Base-by-base conservation (phyloP, 345 rosid genomes). In the Acer yangbiense region DNA sequence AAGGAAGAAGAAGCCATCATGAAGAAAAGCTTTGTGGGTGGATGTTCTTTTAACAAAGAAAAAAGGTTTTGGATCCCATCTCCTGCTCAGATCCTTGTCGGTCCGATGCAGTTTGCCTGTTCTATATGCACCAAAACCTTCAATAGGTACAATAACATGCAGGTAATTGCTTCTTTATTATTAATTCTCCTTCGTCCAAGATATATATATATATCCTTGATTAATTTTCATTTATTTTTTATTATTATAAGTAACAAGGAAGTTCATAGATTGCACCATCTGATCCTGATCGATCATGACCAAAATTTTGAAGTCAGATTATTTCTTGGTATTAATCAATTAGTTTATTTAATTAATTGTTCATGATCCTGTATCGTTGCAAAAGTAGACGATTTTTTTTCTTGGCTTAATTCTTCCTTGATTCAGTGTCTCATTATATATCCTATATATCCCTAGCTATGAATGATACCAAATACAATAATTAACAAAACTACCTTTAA, bases 61-160 rank as follows among this genome's bases (percentile, higher is more conserved):
- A 83, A 79, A 48, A 89, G 97, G 88, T 92, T 92, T 81, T 92
- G 94, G 97, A 90, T 92, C 83, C 97, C 97, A 71, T 90, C 93
- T 58, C 90, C 93, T 35, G 84, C 94, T 18, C 97, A 92, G 86
- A 92, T 92, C 79, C 91, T 89, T 23, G 91, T 90, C 11, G 97
- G 97, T 1, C 94, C 97, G 44, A 90, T 92, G 97, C 97, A 90
- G 66, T 92, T 90, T 81, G 82, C 94, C 75, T 90, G 97, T 73
- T 85, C 90, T 78, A 89, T 92, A 7, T 90, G 97, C 74, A 87
- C 75, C 86, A 92, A 92, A 79, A 92, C 93, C 82, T 92, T 92
- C 89, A 90, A 92, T 87, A 89, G 97, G 86, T 92, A 89, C 91
- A 92, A 92, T 76, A 92, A 90, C 86, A 92, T 92, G 94, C 97